Evolutionary conservation across 2,329 filamentous ascomycete species (phyloP), one percentile per base, ranked within the genome.

Genomic region (Colletotrichum sp.): DNA sequence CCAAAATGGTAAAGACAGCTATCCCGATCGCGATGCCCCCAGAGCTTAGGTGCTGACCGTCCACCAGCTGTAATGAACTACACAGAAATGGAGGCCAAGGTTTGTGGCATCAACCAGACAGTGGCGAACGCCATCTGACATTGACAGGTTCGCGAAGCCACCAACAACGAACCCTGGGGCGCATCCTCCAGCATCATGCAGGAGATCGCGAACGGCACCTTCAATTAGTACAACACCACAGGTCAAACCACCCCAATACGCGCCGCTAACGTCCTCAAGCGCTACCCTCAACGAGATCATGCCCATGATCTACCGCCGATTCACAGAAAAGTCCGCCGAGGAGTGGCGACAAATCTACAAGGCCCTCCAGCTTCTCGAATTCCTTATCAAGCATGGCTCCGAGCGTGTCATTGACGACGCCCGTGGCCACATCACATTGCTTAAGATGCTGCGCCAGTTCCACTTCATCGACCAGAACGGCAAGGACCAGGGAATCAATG

Each of bases 261-360:
- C 62, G 36, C n/a, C 31, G 64, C 73, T 69, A 62, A 75, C 69
- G 62, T 55, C 18, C 47, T 59, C 29, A 55, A 98, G 96, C 83
- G 95, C 98, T 91, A 91, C 96, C 66, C 92, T 99, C 71, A 98
- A 98, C 84, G 97, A 99, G 85, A 98, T 99, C 82, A 99, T 99
- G 97, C 97, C 97, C 77, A 97, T 99, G 95, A 98, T 99, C 82
- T 99, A 99, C 88, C 97, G 97, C 81, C 94, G 97, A 77, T 99
- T 99, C 84, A 99, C 97, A 75, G 97, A 99, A 83, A 99, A 99
- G 88, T 90, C 95, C 9, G 96, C 97, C 70, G 97, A 99, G 83
- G 97, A 99, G 86, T 99, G 97, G 97, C 92, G 97, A 78, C 97
- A 99, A 84, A 99, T 99, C 81, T 99, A 99, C 90, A 99, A 99